These are phyloP conservation scores for Nannizziopsis barbatae DNA, from an alignment of 2,329 filamentous ascomycete genomes.

Conservation along the genomic window DNA sequence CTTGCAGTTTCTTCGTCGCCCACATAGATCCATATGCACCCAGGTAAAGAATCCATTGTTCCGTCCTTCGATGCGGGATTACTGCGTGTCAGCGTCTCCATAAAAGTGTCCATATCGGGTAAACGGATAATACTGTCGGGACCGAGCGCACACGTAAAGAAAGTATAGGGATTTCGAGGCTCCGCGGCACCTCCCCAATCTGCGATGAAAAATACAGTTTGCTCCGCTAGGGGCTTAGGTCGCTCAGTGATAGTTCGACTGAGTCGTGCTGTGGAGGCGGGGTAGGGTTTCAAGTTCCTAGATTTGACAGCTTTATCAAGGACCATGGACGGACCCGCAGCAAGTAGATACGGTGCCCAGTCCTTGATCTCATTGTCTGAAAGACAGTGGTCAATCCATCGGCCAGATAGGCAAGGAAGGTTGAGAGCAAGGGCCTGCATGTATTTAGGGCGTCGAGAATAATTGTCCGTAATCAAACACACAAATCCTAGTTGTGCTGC, in stretches of 20 bases:
- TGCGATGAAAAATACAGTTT: slow-evolving; percentile 62
- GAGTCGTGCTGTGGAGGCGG: slow-evolving; percentile 47
- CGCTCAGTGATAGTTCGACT: slow-evolving; percentile 47
- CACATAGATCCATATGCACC: slow-evolving; percentile 48
- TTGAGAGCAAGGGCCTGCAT: slow-evolving; percentile 88
- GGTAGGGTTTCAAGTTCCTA: slow-evolving; percentile 53
- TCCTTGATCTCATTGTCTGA: slow-evolving; percentile 50
- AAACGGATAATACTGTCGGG: slow-evolving; percentile 56
- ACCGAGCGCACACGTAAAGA: slow-evolving; percentile 68
- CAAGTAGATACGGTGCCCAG: slow-evolving; percentile 73
- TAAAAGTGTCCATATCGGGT: slow-evolving; percentile 54
- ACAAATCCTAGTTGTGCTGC: slow-evolving; percentile 58
- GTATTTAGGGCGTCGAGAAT: slow-evolving; percentile 81
- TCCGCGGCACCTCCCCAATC: slow-evolving; percentile 52
- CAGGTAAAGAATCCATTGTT: background rate
- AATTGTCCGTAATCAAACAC: slow-evolving; percentile 72
- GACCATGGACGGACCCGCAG: slow-evolving; percentile 67
- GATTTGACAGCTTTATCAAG: slow-evolving; percentile 69
- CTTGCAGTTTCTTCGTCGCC: slow-evolving; percentile 52
- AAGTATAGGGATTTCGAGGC: slow-evolving; percentile 61
- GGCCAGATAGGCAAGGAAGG: slow-evolving; percentile 69
- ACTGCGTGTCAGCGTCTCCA: slow-evolving; percentile 39
- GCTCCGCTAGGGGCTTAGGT: slow-evolving; percentile 52
- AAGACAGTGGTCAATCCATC: slow-evolving; percentile 69
- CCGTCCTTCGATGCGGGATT: slow-evolving; percentile 18